A percentile compares a stretch with the other conserved stretches of the same genome.
Evolutionary conservation across 495 filamentous ascomycete species (phyloP).

Genomic region (Lophiostoma macrostomum): DNA sequence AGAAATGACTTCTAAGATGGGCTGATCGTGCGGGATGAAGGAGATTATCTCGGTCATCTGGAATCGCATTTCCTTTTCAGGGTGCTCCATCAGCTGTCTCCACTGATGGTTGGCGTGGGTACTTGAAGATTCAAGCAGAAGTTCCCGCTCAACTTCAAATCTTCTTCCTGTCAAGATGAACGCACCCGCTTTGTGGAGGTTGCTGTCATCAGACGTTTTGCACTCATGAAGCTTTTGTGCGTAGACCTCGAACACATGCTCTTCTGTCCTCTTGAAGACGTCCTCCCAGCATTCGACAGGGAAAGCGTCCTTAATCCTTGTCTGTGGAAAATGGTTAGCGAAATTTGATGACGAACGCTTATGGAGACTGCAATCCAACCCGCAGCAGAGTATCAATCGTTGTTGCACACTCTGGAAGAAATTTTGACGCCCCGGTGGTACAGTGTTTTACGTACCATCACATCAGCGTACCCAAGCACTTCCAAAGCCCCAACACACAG

Average conservation of each 20-base stretch:
- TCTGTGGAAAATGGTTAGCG: not conserved
- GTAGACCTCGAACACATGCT: too few species aligned
- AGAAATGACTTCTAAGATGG: not conserved
- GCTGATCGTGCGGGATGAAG: not conserved
- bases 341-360: not conserved
- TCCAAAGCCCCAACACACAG: not conserved
- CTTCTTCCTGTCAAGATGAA: slow-evolving; percentile 1
- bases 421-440: too few species aligned
- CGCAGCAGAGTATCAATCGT: too few species aligned
- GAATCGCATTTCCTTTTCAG: slow-evolving; percentile 13
- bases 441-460: not conserved
- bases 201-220: not conserved
- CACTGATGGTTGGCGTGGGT: slow-evolving; percentile 2
- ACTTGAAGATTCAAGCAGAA: not conserved
- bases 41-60: slow-evolving; percentile 9
- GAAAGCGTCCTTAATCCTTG: slow-evolving; percentile 2
- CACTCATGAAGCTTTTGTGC: not conserved
- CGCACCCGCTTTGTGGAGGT: not conserved
- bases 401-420: too few species aligned
- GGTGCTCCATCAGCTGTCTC: not conserved
- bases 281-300: not conserved
- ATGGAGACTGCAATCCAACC: too few species aligned
- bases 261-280: not conserved
- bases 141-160: not conserved
- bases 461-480: not conserved